phyloP scores from a whole-genome alignment of 1,139 yeast species.

The Petasospora rhodanensis region DNA sequence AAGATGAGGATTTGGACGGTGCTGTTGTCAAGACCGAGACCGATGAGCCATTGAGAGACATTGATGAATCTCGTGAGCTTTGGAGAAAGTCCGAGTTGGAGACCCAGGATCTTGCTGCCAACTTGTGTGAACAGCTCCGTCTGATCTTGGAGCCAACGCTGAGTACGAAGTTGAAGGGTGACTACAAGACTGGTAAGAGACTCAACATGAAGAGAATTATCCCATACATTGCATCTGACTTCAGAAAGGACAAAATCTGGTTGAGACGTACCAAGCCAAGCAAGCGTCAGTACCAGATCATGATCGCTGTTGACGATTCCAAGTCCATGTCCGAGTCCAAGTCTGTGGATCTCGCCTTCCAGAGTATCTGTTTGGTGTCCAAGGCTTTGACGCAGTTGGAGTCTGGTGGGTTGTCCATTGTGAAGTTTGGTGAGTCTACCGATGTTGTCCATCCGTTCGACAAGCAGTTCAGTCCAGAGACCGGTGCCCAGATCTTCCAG shows the following conservation, averaged over 20 bases:
- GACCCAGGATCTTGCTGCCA: conserved; percentile 82
- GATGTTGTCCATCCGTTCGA: conserved; percentile 88
- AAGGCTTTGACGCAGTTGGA: conserved; percentile 92
- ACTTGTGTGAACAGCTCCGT: conserved; percentile 87
- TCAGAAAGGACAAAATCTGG: conserved; percentile 98
- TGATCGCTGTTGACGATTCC: conserved; percentile 97
- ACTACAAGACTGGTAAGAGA: conserved; percentile 95
- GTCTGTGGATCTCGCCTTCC: conserved; percentile 87
- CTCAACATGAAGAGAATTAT: conserved; percentile 96
- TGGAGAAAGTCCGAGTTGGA: conserved; percentile 83
- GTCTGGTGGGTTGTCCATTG: conserved; percentile 88
- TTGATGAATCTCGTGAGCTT: conserved; percentile 66
- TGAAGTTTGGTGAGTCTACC: conserved; percentile 83
- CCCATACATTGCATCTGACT: conserved; percentile 96
- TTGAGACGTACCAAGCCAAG: conserved; percentile 95
- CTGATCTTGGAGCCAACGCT: conserved; percentile 92
- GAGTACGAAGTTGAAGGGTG: conserved; percentile 92
- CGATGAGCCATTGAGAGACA: conserved; percentile 37
- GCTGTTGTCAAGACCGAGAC: conserved; percentile 31
- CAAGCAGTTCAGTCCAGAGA: conserved; percentile 73
- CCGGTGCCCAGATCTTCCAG: conserved; percentile 81
- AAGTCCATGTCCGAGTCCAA: conserved; percentile 95
- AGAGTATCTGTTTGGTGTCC: conserved; percentile 89
- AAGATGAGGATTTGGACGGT: conserved; percentile 35
- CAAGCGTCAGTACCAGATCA: conserved; percentile 93